These are phyloP conservation scores for Patellifolia procumbens DNA, from an alignment of 179 eudicot species.

Conservation along the genomic window DNA sequence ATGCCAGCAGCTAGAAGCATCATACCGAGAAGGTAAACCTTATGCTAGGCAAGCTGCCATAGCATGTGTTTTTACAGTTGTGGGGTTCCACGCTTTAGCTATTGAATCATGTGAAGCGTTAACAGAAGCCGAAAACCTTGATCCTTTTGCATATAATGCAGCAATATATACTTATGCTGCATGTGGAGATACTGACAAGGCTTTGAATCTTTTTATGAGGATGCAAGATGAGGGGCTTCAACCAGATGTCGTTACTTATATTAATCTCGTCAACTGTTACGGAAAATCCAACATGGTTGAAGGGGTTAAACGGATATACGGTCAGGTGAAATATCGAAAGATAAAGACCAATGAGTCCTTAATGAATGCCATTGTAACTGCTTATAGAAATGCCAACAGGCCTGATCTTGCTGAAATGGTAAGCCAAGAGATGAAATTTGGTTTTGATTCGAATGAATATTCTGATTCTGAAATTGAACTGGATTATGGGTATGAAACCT, in stretches of 20 bases:
- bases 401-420: conserved; percentile 73
- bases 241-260: conserved; percentile 62
- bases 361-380: conserved; percentile 57
- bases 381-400: conserved; percentile 55
- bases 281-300: conserved; percentile 79
- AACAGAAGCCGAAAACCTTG: conserved; percentile 36
- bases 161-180: conserved; percentile 59
- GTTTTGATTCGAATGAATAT: conserved; percentile 35
- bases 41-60: conserved; percentile 59
- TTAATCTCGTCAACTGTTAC: conserved; percentile 68
- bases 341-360: conserved; percentile 63
- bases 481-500: conserved; percentile 30
- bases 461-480: conserved; percentile 45
- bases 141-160: conserved; percentile 56
- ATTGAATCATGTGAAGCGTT: conserved; percentile 48
- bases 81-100: conserved; percentile 59
- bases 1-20: conserved; percentile 51
- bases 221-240: conserved; percentile 77
- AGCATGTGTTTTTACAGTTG: conserved; percentile 57
- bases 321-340: conserved; percentile 51
- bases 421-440: conserved; percentile 60
- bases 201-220: conserved; percentile 66
- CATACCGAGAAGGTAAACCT: conserved; percentile 58
- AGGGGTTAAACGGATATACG: conserved; percentile 68
- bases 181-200: conserved; percentile 59